These are phyloP conservation scores for Asclepias syriaca DNA, from an alignment of 257 asterid species.

Conservation along the genomic window DNA sequence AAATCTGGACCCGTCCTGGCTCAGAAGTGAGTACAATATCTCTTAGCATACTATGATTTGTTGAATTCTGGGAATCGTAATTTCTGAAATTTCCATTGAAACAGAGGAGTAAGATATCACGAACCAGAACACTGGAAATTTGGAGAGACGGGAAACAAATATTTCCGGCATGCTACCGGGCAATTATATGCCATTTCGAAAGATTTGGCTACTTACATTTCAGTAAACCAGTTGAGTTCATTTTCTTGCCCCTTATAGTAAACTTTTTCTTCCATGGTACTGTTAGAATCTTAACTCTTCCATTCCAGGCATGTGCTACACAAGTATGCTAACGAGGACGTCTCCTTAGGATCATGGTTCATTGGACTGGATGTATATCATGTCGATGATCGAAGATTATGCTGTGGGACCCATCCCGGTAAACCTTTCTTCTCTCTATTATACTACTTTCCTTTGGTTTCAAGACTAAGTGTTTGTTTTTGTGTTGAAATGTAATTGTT, in stretches of 20 bases:
- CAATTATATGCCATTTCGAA: conserved; percentile 85
- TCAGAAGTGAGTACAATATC: conserved; percentile 48
- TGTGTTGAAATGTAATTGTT: not conserved
- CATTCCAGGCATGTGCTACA: conserved; percentile 69
- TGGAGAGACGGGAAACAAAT: conserved; percentile 86
- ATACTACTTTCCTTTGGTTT: not conserved
- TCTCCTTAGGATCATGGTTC: conserved; percentile 89
- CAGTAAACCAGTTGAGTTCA: conserved; percentile 61
- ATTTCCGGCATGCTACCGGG: conserved; percentile 94
- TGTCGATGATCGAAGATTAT: conserved; percentile 76
- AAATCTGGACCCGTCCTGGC: conserved; percentile 94
- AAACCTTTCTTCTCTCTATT: conserved; percentile 10
- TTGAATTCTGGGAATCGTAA: not conserved
- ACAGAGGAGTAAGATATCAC: conserved; percentile 90
- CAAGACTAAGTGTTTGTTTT: no score
- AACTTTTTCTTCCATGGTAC: not conserved
- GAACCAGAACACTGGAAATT: conserved; percentile 95
- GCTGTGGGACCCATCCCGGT: conserved; percentile 96
- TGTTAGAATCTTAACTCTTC: conserved; percentile 8
- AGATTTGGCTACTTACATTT: conserved; percentile 73
- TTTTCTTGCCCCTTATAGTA: not conserved
- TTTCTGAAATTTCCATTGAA: conserved; percentile 12
- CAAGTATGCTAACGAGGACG: conserved; percentile 95
- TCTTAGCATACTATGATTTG: not conserved
- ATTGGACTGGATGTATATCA: conserved; percentile 86